phyloP scores from a whole-genome alignment of 805 yeast genomes.

The Wickerhamomyces tratensis region DNA sequence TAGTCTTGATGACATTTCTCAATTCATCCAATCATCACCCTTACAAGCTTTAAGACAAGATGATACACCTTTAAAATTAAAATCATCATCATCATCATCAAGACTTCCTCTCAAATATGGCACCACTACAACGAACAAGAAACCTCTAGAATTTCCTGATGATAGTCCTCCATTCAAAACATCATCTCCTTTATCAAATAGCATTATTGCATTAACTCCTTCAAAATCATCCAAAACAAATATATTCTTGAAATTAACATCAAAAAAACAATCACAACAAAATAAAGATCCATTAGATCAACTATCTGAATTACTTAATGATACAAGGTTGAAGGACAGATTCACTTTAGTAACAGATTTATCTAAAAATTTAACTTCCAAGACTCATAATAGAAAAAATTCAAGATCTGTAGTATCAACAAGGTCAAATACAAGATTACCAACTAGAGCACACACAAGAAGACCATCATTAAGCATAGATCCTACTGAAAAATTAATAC shows the following conservation, averaged over 20 bases:
- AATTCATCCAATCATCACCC: slow-evolving; percentile 10
- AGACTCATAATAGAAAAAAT: not conserved
- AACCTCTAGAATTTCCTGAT: too few species aligned
- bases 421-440: not conserved
- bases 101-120: too few species aligned
- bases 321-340: slow-evolving; percentile 10
- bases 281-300: not conserved
- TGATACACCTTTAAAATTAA: slow-evolving; percentile 10
- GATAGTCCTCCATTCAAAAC: not conserved
- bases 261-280: too few species aligned
- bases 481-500: not conserved
- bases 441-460: slow-evolving; percentile 5
- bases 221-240: too few species aligned
- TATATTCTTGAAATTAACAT: too few species aligned
- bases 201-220: too few species aligned
- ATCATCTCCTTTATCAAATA: slow-evolving; percentile 6
- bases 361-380: not conserved
- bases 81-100: not conserved
- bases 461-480: slow-evolving; percentile 2
- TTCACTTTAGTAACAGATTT: slow-evolving; percentile 3
- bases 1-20: not conserved
- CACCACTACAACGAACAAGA: too few species aligned
- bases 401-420: not conserved
- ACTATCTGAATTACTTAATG: slow-evolving; percentile 9
- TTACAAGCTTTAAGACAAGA: slow-evolving; percentile 4